Evolutionary conservation across 129 eudicot genomes (phyloP).

Genomic region (Artemisia tridentata): DNA sequence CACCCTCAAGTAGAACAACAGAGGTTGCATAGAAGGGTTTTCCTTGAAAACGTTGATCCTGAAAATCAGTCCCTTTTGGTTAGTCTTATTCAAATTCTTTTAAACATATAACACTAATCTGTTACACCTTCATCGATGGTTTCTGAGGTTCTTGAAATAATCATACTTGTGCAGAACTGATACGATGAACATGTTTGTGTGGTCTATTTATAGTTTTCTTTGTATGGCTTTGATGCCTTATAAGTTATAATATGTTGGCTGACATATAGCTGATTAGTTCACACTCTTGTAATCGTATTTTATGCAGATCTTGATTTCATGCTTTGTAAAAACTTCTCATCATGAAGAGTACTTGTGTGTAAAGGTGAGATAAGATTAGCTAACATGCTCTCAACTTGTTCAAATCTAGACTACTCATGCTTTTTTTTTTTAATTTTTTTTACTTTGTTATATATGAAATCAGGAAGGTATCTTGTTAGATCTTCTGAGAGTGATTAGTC

Average conservation of each 20-base stretch:
- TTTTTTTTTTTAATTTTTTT: not conserved
- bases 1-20: conserved; percentile 98
- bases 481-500: conserved; percentile 83
- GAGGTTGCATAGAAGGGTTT: conserved; percentile 92
- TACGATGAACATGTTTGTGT: too few relatives aligned
- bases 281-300: not conserved
- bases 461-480: conserved; percentile 92
- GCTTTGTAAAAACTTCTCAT: conserved; percentile 95
- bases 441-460: conserved; percentile 7
- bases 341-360: conserved; percentile 88
- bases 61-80: conserved; percentile 94
- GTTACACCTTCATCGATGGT: not conserved
- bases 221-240: not conserved
- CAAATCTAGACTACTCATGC: not conserved
- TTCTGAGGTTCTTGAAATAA: not conserved
- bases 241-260: not conserved
- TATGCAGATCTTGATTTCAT: conserved; percentile 77
- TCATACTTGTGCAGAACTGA: too few relatives aligned
- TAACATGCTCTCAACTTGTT: conserved; percentile 1
- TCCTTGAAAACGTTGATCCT: conserved; percentile 75
- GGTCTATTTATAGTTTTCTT: not conserved
- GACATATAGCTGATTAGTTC: not conserved
- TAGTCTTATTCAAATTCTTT: conserved; percentile 20
- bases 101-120: too few relatives aligned
- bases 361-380: conserved; percentile 78